Conservation (phyloP, 208 protist species). For the Leishmania martiniquensis region DNA sequence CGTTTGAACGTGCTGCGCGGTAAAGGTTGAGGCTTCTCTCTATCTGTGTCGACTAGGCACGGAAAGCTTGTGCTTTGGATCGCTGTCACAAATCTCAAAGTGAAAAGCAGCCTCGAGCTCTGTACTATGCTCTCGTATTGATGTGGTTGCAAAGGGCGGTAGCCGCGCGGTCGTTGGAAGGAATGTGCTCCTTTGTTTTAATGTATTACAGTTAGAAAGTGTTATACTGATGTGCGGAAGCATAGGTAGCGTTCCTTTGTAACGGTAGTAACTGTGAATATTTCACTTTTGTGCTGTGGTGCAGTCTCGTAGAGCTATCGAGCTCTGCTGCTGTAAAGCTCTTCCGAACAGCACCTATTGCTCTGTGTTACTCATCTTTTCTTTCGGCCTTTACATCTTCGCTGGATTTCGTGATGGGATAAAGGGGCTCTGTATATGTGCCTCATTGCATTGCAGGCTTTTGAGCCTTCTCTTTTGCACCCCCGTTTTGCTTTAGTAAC, state of each 20-base stretch:
- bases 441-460: conserved; percentile 32
- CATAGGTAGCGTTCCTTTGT: too few species aligned
- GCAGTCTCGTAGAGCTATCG: too few species aligned
- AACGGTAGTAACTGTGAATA: neutral
- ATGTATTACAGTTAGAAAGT: neutral
- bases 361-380: neutral
- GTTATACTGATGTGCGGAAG: neutral
- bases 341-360: neutral
- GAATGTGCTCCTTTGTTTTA: neutral
- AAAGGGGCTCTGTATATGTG: neutral
- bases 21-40: neutral
- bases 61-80: neutral
- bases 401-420: neutral
- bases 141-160: neutral
- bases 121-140: neutral
- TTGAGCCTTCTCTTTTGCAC: conserved; percentile 42
- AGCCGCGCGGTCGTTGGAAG: neutral
- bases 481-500: neutral
- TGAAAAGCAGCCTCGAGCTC: neutral
- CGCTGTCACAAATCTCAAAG: neutral
- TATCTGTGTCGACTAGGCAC: neutral
- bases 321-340: too few species aligned
- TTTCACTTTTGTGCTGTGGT: too few species aligned
- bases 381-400: conserved; percentile 20
- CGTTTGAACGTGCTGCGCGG: conserved; percentile 26